phyloP scores from a whole-genome alignment of 441 rosid species.

The Erodium chrysanthum region DNA sequence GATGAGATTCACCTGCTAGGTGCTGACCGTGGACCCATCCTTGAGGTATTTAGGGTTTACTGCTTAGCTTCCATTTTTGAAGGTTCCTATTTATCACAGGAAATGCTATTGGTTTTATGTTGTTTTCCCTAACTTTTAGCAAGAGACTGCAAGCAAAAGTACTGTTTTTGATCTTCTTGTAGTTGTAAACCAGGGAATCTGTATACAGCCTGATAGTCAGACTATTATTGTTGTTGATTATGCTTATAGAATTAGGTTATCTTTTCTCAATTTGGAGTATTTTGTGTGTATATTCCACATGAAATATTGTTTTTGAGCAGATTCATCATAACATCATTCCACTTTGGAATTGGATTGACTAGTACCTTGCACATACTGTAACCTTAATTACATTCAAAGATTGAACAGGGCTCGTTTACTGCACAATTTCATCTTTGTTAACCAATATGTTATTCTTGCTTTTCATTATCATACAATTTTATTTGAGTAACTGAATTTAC shows the following conservation, averaged over 20 bases:
- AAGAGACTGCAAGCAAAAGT: not conserved
- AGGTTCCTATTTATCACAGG: not conserved
- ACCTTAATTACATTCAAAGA: not conserved
- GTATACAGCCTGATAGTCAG: not conserved
- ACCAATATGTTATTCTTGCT: constrained; percentile 5
- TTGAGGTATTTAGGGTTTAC: constrained; percentile 73
- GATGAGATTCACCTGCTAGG: constrained; percentile 99
- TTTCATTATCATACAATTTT: constrained; percentile 8
- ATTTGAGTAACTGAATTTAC: not conserved
- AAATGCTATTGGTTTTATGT: not conserved
- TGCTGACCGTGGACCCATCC: constrained; percentile 99
- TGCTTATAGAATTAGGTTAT: not conserved
- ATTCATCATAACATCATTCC: not conserved
- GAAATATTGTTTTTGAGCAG: not conserved
- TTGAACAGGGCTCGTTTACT: not conserved
- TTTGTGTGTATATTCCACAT: not conserved
- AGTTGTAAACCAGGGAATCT: too few species aligned
- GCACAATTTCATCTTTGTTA: not conserved
- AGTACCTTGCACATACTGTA: not conserved
- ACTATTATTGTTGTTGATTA: not conserved
- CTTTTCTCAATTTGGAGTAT: not conserved
- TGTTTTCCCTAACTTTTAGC: not conserved
- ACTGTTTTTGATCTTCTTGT: too few species aligned
- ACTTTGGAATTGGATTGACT: not conserved
- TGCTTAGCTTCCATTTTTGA: not conserved